Percentiles rank a stretch among this genome's conserved stretches.
Evolutionary conservation across 768 basidiomycete genomes (phyloP).

Genomic region (Leccinum incarnatum): DNA sequence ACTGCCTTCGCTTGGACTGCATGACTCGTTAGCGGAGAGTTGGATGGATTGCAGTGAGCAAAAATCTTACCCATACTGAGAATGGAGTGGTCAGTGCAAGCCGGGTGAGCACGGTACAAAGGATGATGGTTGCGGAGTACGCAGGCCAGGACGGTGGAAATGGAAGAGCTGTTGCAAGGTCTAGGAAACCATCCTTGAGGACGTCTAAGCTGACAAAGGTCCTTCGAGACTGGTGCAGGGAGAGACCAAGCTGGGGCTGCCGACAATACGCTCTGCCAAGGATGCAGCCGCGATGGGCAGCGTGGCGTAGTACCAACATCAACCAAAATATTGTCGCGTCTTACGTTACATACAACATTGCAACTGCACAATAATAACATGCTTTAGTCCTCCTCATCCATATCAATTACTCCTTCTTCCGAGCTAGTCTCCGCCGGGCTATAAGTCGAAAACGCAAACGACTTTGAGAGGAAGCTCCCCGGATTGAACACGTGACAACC

Average conservation of each 20-base stretch:
- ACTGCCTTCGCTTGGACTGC: conserved; percentile 61
- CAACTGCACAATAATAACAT: not conserved
- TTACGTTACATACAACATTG: not conserved
- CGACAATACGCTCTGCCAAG: conserved; percentile 8
- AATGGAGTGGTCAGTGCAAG: conserved; percentile 61
- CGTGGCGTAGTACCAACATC: conserved; percentile 27
- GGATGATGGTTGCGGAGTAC: conserved; percentile 73
- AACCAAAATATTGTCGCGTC: conserved; percentile 1
- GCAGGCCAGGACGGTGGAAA: conserved; percentile 63
- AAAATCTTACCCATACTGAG: conserved; percentile 63
- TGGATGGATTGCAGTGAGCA: not conserved
- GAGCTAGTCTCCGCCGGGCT: conserved; percentile 83
- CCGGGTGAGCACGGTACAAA: conserved; percentile 61
- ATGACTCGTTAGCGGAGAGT: conserved; percentile 13
- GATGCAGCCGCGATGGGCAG: conserved; percentile 11
- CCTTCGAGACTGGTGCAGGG: conserved; percentile 13
- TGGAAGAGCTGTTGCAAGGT: conserved; percentile 74
- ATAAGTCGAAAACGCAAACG: conserved; percentile 87
- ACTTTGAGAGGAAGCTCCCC: conserved; percentile 81
- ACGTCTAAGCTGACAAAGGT: conserved; percentile 25
- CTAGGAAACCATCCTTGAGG: conserved; percentile 66
- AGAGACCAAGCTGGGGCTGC: conserved; percentile 3
- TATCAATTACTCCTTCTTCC: conserved; percentile 61
- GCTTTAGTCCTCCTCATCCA: conserved; percentile 38
- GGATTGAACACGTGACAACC: conserved; percentile 99